Base-by-base conservation (phyloP, 2,329 filamentous ascomycete genomes). In the Pyrenochaeta sp. region DNA sequence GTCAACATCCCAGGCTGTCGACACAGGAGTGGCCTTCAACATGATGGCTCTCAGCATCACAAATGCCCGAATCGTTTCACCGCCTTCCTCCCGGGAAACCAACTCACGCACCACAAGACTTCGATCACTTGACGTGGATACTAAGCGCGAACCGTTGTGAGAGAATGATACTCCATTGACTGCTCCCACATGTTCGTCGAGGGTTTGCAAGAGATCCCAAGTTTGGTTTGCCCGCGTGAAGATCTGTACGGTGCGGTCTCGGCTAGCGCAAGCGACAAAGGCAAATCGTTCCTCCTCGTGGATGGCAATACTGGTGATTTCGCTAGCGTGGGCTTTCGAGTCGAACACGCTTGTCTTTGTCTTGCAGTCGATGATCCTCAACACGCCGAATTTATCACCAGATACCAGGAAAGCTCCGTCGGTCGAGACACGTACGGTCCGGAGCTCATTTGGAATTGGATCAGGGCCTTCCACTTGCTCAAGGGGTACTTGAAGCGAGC, bases 171-270 rank as follows among this genome's bases (percentile, higher is more conserved):
- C 78, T 23, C 88, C 87, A 49, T 85, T 89, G 15, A 99, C 93
- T 59, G 91, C 90, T 18, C 92, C 91, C 27, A 92, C 87, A 75
- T 98, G 96, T 64, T 99, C 94, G 50, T 91, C 87, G 69, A 98
- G 85, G 0, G 95, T 99, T 74, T 99, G 95, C 45, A 97, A 85
- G 51, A 97, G 85, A 52, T 90, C 85, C 74, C 96, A 89, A 2
- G 76, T 77, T 2, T 86, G 83, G 11, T 76, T 79, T 1, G 78
- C 77, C 20, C 82, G 81, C 55, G 85, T 82, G 71, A 97, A 98
- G n/a, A 99, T 79, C 73, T 99, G 95, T 1, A 94, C 86, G n/a
- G 90, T 97, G 45, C 95, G 88, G 75, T 99, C 95, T 61, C 95
- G 85, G 23, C 67, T 63, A 70, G 90, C 93, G 10, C 89, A 92